A percentile compares a stretch with the other conserved stretches of the same genome.
These are phyloP conservation scores for Barnettozyma pratensis DNA, from an alignment of 805 yeast species.

Conservation along the genomic window DNA sequence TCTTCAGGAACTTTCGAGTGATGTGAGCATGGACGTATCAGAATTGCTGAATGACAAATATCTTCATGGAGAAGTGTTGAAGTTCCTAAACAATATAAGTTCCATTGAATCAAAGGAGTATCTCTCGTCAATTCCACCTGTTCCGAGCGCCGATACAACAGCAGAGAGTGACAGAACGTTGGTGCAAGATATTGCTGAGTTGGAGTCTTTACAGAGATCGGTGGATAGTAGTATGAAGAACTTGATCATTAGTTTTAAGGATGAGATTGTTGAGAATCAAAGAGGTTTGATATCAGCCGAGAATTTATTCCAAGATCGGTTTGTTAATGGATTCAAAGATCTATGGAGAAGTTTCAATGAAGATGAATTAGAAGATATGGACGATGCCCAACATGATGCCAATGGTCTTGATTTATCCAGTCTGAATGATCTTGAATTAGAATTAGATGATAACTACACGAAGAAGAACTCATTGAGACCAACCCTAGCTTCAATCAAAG, in stretches of 20 bases:
- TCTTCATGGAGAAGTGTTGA: constrained; percentile 32
- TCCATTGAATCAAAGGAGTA: constrained; percentile 45
- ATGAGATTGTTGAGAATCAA: constrained; percentile 39
- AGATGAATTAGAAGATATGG: constrained; percentile 27
- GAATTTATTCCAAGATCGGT: constrained; percentile 29
- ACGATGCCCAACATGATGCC: constrained; percentile 20
- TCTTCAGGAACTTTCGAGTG: constrained; percentile 6
- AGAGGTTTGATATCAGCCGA: constrained; percentile 29
- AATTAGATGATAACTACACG: constrained; percentile 16
- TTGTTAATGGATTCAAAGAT: constrained; percentile 26
- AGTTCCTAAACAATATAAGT: constrained; percentile 35
- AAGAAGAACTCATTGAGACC: constrained; percentile 7
- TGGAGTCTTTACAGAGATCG: constrained; percentile 49
- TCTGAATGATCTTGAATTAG: constrained; percentile 21
- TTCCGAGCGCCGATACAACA: constrained; percentile 25
- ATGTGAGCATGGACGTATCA: constrained; percentile 22
- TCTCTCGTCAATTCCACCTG: constrained; percentile 36
- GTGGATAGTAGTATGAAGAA: constrained; percentile 42
- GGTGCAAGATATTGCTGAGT: constrained; percentile 70
- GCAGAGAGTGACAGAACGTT: constrained; percentile 30
- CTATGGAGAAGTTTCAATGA: constrained; percentile 28
- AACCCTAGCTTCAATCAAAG: constrained; percentile 1
- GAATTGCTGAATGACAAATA: constrained; percentile 26
- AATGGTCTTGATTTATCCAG: constrained; percentile 5
- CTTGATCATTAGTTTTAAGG: constrained; percentile 30